These are phyloP conservation scores for Hyphopichia burtonii DNA, from an alignment of 1,139 yeast genomes.

Conservation along the genomic window DNA sequence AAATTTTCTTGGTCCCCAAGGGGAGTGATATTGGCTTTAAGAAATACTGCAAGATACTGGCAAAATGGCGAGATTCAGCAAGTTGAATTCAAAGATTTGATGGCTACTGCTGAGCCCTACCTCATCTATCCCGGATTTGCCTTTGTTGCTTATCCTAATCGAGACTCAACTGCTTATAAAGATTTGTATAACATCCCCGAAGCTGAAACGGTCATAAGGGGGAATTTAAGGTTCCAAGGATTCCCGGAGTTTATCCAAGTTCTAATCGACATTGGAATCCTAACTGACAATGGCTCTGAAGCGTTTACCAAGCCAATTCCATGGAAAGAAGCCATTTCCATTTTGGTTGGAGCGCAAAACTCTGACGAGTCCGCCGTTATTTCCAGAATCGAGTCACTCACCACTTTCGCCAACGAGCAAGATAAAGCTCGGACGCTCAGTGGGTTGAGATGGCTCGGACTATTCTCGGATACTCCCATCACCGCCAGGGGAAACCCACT, in stretches of 20 bases:
- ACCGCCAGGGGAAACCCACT: conserved; percentile 92
- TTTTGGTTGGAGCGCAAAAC: conserved; percentile 73
- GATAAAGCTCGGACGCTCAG: conserved; percentile 84
- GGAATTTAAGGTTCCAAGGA: conserved; percentile 96
- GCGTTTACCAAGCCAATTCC: conserved; percentile 58
- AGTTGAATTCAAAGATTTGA: conserved; percentile 84
- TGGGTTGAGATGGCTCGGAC: conserved; percentile 93
- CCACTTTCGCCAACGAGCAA: conserved; percentile 75
- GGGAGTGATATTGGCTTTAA: conserved; percentile 92
- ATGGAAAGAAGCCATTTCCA: conserved; percentile 88
- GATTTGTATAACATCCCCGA: conserved; percentile 93
- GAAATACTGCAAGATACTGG: conserved; percentile 90
- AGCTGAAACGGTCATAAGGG: conserved; percentile 95
- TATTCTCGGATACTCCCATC: conserved; percentile 73
- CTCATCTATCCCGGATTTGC: conserved; percentile 95
- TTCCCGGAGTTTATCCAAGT: conserved; percentile 98
- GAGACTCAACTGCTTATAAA: conserved; percentile 93
- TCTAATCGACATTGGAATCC: conserved; percentile 89
- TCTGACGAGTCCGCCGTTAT: conserved; percentile 68
- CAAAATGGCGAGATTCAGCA: conserved; percentile 79
- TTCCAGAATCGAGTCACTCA: conserved; percentile 71
- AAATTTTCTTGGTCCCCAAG: conserved; percentile 99
- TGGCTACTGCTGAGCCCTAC: conserved; percentile 95
- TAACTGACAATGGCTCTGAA: conserved; percentile 70
- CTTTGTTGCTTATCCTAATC: conserved; percentile 93